phyloP scores from a whole-genome alignment of 2,329 filamentous ascomycete species.

The Ilyonectria mors-panacis region DNA sequence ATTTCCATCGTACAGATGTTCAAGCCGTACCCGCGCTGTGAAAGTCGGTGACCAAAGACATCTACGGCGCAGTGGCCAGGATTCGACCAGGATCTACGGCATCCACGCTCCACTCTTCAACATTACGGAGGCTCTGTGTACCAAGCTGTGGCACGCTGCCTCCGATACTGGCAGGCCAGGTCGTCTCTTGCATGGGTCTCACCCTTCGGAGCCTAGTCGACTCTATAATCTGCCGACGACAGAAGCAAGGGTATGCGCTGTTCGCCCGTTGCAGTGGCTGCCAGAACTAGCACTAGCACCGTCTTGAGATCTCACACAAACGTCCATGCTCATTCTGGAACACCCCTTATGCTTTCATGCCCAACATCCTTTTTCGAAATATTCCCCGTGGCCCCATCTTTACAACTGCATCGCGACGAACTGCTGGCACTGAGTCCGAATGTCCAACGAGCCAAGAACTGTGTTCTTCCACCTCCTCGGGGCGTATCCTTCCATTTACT shows the following conservation, averaged over 20 bases:
- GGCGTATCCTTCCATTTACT: conserved; percentile 17
- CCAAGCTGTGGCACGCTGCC: neutral
- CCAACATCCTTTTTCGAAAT: conserved; percentile 25
- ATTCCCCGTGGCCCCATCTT: conserved; percentile 16
- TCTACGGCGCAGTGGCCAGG: neutral
- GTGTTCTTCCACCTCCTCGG: conserved; percentile 11
- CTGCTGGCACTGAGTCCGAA: neutral
- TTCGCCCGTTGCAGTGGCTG: conserved; percentile 23
- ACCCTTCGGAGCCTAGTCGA: neutral
- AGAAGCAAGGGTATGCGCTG: conserved; percentile 16
- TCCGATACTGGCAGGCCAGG: neutral
- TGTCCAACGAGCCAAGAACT: conserved; percentile 2
- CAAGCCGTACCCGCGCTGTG: conserved; percentile 5
- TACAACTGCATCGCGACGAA: conserved; percentile 7
- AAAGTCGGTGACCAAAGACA: conserved; percentile 15
- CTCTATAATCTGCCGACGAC: conserved; percentile 8
- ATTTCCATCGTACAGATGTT: neutral
- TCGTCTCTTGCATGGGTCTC: neutral
- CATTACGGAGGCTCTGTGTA: neutral
- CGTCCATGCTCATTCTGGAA: conserved; percentile 30
- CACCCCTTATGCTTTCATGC: conserved; percentile 16
- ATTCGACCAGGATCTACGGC: neutral
- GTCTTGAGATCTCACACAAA: conserved; percentile 26
- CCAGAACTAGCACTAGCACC: conserved; percentile 21
- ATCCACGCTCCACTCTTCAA: conserved; percentile 3